Conservation (phyloP, 495 filamentous ascomycete species). For the Penicillium herquei region DNA sequence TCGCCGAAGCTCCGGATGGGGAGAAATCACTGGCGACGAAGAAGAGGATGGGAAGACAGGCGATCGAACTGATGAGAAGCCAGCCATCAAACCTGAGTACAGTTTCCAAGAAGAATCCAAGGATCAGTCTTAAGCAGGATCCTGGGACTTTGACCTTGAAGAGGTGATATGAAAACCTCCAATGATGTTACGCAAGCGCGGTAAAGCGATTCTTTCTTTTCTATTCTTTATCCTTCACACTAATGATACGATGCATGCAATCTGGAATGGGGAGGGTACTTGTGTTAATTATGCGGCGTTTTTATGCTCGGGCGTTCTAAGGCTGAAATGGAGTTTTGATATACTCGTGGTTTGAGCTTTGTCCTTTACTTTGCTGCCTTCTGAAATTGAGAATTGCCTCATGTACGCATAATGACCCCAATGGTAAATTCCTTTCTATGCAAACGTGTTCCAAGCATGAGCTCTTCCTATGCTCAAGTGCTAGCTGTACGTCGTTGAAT, state of each 20-base stretch:
- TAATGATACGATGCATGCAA: conserved; percentile 30
- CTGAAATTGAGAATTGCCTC: conserved; percentile 12
- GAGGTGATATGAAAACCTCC: neutral
- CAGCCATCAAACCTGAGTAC: conserved; percentile 2
- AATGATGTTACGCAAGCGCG: conserved; percentile 21
- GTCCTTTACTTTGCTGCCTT: conserved; percentile 10
- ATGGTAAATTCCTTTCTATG: neutral
- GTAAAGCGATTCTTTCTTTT: neutral
- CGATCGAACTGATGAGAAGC: conserved; percentile 26
- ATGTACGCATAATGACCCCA: conserved; percentile 9
- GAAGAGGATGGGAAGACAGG: conserved; percentile 17
- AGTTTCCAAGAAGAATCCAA: conserved; percentile 13
- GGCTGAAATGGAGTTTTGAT: conserved; percentile 23
- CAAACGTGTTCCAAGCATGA: no score
- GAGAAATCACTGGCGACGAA: conserved; percentile 52
- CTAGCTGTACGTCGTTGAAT: conserved; percentile 13
- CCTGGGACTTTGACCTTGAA: neutral
- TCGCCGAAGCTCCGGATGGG: conserved; percentile 64
- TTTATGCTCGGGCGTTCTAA: conserved; percentile 12
- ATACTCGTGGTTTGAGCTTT: conserved; percentile 25
- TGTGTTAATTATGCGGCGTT: conserved; percentile 17
- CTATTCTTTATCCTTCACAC: conserved; percentile 1
- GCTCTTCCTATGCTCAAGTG: no score
- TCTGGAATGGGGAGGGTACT: conserved; percentile 8
- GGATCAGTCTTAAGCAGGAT: conserved; percentile 6